These are phyloP conservation scores for Emergomyces orientalis DNA, from an alignment of 2,329 filamentous ascomycete species.

Conservation along the genomic window DNA sequence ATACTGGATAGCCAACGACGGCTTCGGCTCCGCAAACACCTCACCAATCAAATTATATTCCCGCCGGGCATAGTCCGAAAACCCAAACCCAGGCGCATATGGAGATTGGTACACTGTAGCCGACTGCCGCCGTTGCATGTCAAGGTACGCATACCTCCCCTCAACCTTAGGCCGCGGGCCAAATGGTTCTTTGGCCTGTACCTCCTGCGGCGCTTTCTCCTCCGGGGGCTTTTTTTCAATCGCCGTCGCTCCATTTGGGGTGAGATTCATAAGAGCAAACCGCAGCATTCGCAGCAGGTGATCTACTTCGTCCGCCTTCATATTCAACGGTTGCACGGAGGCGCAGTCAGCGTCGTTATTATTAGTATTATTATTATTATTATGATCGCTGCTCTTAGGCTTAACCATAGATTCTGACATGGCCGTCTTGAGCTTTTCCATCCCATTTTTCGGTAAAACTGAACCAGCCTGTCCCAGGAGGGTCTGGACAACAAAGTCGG, in stretches of 20 bases:
- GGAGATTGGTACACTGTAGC: constrained; percentile 36
- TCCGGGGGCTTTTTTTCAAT: constrained; percentile 30
- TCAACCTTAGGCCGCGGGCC: constrained; percentile 20
- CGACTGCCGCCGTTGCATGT: constrained; percentile 30
- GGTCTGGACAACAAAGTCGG: constrained; percentile 36
- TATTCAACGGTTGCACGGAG: constrained; percentile 33
- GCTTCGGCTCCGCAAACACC: constrained; percentile 28
- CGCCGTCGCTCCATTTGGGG: constrained; percentile 30
- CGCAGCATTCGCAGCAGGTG: constrained; percentile 36
- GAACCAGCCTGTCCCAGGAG: constrained; percentile 35
- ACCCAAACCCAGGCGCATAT: constrained; percentile 36
- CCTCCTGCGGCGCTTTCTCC: constrained; percentile 26
- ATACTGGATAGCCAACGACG: constrained; percentile 35
- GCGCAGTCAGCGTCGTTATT: constrained; percentile 19
- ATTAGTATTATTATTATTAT: background rate
- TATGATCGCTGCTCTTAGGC: constrained; percentile 29
- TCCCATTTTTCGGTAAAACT: constrained; percentile 32
- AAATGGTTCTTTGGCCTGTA: constrained; percentile 24
- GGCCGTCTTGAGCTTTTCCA: constrained; percentile 36
- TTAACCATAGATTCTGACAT: constrained; percentile 38
- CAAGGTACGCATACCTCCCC: constrained; percentile 33
- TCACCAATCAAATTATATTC: constrained; percentile 30
- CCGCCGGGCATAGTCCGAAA: constrained; percentile 34
- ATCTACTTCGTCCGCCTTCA: constrained; percentile 37
- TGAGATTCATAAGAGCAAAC: constrained; percentile 34